These are phyloP conservation scores for Euphorbia peplus DNA, from an alignment of 345 rosid species.

Conservation along the genomic window DNA sequence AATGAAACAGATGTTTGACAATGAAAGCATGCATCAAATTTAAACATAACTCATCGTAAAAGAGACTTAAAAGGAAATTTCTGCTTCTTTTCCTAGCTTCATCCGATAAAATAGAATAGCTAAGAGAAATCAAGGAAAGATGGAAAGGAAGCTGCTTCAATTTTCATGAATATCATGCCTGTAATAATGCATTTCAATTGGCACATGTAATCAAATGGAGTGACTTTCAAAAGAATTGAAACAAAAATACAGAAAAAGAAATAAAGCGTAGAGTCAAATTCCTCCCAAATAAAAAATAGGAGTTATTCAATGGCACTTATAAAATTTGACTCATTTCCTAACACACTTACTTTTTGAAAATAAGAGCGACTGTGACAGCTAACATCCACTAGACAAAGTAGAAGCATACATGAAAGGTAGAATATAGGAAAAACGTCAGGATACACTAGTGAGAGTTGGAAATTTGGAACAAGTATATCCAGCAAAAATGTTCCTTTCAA, in stretches of 20 bases:
- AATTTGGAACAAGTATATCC: not conserved
- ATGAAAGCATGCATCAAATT: slow-evolving; percentile 8
- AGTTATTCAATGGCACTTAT: not conserved
- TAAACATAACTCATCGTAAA: slow-evolving; percentile 2
- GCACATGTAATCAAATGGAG: slow-evolving; percentile 1
- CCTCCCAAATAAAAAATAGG: not conserved
- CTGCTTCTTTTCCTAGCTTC: not conserved
- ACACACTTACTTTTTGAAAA: not conserved
- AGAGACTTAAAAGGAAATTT: slow-evolving; percentile 15
- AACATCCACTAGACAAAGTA: slow-evolving; percentile 5
- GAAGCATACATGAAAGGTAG: not conserved
- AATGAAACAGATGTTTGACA: slow-evolving; percentile 1
- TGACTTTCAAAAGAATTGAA: not conserved
- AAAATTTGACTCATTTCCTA: slow-evolving; percentile 1
- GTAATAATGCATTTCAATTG: not conserved
- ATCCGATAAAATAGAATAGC: not conserved
- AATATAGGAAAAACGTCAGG: not conserved
- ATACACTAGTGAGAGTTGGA: not conserved
- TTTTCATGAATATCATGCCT: not conserved
- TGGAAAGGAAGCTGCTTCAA: slow-evolving; percentile 1
- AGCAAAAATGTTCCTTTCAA: not conserved
- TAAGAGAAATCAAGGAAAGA: not conserved
- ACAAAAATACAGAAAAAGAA: not conserved
- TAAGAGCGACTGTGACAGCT: not conserved
- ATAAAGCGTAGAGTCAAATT: not conserved